A percentile compares a stretch with the other conserved stretches of the same genome.
Conservation (phyloP, 2,329 filamentous ascomycete species). For the Sporothrix inflata region DNA sequence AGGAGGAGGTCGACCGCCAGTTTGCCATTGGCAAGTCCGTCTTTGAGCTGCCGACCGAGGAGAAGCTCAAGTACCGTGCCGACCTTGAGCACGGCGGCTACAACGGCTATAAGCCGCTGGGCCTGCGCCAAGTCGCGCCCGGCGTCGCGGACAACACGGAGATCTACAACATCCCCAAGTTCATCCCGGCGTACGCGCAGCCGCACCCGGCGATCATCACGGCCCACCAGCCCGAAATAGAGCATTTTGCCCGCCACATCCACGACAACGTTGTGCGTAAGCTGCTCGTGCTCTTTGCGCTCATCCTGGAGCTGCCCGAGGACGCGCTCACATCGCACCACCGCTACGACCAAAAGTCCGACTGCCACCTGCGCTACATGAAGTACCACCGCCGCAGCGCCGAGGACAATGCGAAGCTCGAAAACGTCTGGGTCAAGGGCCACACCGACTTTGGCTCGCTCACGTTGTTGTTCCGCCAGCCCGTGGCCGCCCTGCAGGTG, state of each 20-base stretch:
- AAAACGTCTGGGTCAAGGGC: constrained; percentile 40
- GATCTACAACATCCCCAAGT: constrained; percentile 64
- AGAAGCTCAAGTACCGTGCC: constrained; percentile 56
- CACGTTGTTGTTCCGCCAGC: constrained; percentile 58
- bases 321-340: constrained; percentile 59
- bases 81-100: constrained; percentile 53
- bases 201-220: constrained; percentile 52
- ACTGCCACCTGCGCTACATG: constrained; percentile 64
- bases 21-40: constrained; percentile 60
- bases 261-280: constrained; percentile 57
- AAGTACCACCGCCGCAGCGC: constrained; percentile 51
- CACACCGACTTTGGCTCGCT: constrained; percentile 59
- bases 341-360: constrained; percentile 56
- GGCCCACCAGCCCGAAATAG: constrained; percentile 57
- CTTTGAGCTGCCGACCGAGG: constrained; percentile 51
- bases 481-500: constrained; percentile 57
- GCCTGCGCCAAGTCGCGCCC: constrained; percentile 35
- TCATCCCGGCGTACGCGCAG: constrained; percentile 49
- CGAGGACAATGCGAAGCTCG: constrained; percentile 42
- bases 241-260: constrained; percentile 51
- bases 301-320: constrained; percentile 61
- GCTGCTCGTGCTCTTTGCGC: constrained; percentile 61
- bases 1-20: constrained; percentile 59
- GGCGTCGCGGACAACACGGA: constrained; percentile 58
- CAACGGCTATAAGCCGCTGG: constrained; percentile 54